These are phyloP conservation scores for Eutypella sp. DNA, from an alignment of 2,329 filamentous ascomycete genomes.

Conservation along the genomic window DNA sequence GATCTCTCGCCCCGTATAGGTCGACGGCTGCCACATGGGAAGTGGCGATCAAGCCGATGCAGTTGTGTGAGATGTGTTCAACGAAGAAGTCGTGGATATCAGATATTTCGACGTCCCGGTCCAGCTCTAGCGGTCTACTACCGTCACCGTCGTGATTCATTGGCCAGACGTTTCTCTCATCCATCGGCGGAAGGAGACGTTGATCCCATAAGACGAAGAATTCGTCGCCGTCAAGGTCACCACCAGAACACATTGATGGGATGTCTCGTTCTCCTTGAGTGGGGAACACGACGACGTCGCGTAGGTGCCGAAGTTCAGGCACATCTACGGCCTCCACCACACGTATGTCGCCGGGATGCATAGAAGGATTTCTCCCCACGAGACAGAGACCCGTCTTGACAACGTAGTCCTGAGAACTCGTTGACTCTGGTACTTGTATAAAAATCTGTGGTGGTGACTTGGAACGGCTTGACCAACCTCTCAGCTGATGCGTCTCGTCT, in stretches of 20 bases:
- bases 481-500: conserved; percentile 74
- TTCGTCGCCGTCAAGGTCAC: conserved; percentile 93
- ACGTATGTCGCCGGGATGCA: conserved; percentile 88
- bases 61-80: conserved; percentile 86
- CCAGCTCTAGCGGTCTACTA: conserved; percentile 51
- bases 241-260: conserved; percentile 91
- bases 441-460: conserved; percentile 81
- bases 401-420: conserved; percentile 49
- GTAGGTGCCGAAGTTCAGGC: conserved; percentile 67
- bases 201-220: conserved; percentile 91
- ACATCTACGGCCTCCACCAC: conserved; percentile 80
- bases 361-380: conserved; percentile 84
- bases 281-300: conserved; percentile 83
- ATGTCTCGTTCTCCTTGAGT: conserved; percentile 78
- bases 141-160: conserved; percentile 78
- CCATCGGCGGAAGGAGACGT: conserved; percentile 56
- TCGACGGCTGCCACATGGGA: conserved; percentile 80
- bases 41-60: conserved; percentile 71
- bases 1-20: conserved; percentile 58
- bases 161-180: conserved; percentile 64
- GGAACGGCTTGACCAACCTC: conserved; percentile 61
- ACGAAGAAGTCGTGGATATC: conserved; percentile 86
- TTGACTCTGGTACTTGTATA: conserved; percentile 65
- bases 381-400: conserved; percentile 74
- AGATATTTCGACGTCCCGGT: conserved; percentile 60